Evolutionary conservation across 768 basidiomycete genomes (phyloP), one percentile per base, ranked within the genome.

Genomic region (Leccinellum luteum): DNA sequence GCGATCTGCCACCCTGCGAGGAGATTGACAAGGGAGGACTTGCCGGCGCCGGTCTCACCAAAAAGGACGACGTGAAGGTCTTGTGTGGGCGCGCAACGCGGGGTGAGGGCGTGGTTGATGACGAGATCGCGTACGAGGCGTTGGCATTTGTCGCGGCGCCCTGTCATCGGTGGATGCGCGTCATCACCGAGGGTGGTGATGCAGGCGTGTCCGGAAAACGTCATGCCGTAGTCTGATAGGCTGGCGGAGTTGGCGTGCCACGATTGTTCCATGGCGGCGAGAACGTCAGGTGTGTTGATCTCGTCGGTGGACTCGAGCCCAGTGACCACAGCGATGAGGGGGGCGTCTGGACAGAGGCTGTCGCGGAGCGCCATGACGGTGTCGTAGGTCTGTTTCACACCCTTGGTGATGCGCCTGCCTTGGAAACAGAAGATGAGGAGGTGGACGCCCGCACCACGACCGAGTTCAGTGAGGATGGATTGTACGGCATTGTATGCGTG

Each of bases 31-130:
- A 71, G 60, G 10, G 72, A 74, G 28, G 70, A 72, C 47, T 71
- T 71, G 5, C 70, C 70, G n/a, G 62, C 57, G 17, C 78, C 78
- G 0, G 74, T 69, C 52, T 78, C 75, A 0, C 79, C 78, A 48
- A 79, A 80, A 19, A 80, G 53, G 19, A 79, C 63, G 48, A 79
- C 50, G 48, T 75, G 67, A 12, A 68, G 38, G 52, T 69, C 65
- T 43, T 64, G 62, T 0, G 57, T 2, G 44, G 67, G 60, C 9
- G 32, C 50, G 27, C 51, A 55, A 4, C 65, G 67, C 8, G 67
- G 65, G 0, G 55, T 62, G 54, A 68, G 67, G 7, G 67, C 57
- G 15, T 67, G 27, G 44, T 67, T 57, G 31, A 67, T 52, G 48
- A 68, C 44, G 48, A 68, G 63, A 21, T 68, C 60, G 25, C 68